These are phyloP conservation scores for Ceratocystis ficicola DNA, from an alignment of 2,329 filamentous ascomycete genomes.

Conservation along the genomic window DNA sequence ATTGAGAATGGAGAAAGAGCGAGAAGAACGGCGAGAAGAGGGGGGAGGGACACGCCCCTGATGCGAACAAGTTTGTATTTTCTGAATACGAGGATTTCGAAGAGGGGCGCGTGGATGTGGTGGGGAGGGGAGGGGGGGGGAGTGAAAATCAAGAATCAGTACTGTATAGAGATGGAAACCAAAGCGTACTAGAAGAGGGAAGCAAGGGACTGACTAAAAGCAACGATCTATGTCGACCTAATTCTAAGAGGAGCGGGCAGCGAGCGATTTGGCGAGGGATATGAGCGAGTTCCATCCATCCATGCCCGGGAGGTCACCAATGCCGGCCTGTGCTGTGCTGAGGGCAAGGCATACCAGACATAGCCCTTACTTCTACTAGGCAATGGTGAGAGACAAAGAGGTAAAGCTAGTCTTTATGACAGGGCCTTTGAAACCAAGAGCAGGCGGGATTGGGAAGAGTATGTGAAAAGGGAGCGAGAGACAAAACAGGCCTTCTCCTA, in stretches of 20 bases:
- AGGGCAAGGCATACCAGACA: not conserved
- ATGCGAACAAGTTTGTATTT: slow-evolving; percentile 8
- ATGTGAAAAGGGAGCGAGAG: not conserved
- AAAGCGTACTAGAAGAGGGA: not conserved
- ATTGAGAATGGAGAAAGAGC: not conserved
- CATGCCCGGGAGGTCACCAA: not conserved
- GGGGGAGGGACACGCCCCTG: slow-evolving; percentile 7
- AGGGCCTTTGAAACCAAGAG: not conserved
- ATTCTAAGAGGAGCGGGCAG: not conserved
- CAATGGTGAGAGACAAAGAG: not conserved
- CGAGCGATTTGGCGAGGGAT: not conserved
- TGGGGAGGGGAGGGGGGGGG: not conserved
- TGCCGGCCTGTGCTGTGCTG: not conserved
- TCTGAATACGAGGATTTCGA: slow-evolving; percentile 16
- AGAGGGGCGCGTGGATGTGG: slow-evolving; percentile 8
- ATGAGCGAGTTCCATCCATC: not conserved
- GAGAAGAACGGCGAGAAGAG: not conserved
- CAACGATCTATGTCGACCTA: not conserved
- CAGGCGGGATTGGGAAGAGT: not conserved
- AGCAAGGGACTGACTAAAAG: not conserved
- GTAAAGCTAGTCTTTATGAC: not conserved
- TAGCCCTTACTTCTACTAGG: not conserved
- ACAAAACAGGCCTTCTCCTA: not conserved
- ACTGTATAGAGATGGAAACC: slow-evolving; percentile 1
- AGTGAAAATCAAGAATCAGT: slow-evolving; percentile 1